Percentiles rank a stretch among this genome's conserved stretches.
phyloP scores from a whole-genome alignment of 2,329 filamentous ascomycete genomes.

The Xylaria sp. region DNA sequence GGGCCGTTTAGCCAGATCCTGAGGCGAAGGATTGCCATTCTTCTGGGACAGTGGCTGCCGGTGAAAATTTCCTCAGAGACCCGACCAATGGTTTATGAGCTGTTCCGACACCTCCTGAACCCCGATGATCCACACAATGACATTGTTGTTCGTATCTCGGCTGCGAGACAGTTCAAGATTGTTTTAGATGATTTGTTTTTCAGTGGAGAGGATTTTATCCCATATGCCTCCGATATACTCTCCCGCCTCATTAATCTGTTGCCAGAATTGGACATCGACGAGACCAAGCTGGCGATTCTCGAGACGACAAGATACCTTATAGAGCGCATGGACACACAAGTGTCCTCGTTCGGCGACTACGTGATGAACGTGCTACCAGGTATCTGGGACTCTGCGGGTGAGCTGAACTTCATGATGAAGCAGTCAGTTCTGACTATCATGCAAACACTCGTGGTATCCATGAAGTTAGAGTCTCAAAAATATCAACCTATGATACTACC shows the following conservation, averaged over 20 bases:
- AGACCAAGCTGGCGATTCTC: conserved; percentile 88
- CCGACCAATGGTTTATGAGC: conserved; percentile 77
- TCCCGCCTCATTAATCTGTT: conserved; percentile 76
- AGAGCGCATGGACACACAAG: conserved; percentile 76
- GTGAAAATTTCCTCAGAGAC: conserved; percentile 72
- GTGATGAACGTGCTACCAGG: conserved; percentile 79
- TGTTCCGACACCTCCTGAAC: conserved; percentile 85
- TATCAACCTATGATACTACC: conserved; percentile 83
- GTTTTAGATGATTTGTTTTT: conserved; percentile 88
- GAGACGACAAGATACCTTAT: conserved; percentile 85
- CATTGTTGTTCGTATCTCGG: conserved; percentile 87
- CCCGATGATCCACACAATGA: conserved; percentile 80
- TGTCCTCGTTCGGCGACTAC: conserved; percentile 70
- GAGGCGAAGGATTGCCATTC: conserved; percentile 82
- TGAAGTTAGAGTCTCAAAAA: conserved; percentile 75
- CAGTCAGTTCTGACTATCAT: conserved; percentile 89
- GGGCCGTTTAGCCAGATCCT: conserved; percentile 74
- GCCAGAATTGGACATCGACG: conserved; percentile 75
- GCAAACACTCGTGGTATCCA: conserved; percentile 79
- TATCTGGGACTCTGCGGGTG: conserved; percentile 81
- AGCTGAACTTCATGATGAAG: conserved; percentile 88
- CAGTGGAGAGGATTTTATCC: conserved; percentile 70
- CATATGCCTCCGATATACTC: conserved; percentile 75
- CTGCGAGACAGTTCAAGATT: conserved; percentile 79
- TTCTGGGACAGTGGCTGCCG: conserved; percentile 87